phyloP scores from a whole-genome alignment of 1,139 yeast genomes.

The Suhomyces kunorum region DNA sequence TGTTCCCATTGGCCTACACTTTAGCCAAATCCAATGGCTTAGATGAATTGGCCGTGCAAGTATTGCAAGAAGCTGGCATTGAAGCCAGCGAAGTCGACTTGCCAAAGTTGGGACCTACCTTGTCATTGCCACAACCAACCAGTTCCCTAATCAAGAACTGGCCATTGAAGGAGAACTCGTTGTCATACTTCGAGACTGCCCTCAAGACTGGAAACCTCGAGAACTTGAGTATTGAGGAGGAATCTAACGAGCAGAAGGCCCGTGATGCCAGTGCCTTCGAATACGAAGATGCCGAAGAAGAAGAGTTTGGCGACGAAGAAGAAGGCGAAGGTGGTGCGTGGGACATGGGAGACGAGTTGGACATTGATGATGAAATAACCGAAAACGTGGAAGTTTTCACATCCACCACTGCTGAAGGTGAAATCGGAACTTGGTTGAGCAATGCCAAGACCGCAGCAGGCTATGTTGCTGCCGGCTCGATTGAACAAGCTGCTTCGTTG shows the following conservation, averaged over 20 bases:
- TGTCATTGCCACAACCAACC: constrained; percentile 47
- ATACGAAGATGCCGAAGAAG: constrained; percentile 34
- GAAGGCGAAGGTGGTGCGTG: constrained; percentile 62
- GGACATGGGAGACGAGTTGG: constrained; percentile 52
- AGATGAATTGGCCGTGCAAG: constrained; percentile 68
- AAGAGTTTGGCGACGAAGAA: constrained; percentile 45
- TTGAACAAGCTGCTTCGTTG: constrained; percentile 92
- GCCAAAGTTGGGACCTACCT: constrained; percentile 53
- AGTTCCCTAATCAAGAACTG: constrained; percentile 59
- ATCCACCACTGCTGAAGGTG: constrained; percentile 45
- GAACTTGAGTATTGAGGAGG: constrained; percentile 55
- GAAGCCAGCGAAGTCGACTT: constrained; percentile 65
- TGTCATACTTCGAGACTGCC: constrained; percentile 85
- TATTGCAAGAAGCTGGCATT: constrained; percentile 69
- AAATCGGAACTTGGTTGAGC: constrained; percentile 80
- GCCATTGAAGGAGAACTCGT: constrained; percentile 77
- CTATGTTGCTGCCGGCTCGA: constrained; percentile 93
- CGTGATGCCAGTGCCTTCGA: constrained; percentile 19
- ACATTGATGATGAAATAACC: constrained; percentile 41
- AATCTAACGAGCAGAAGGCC: constrained; percentile 21
- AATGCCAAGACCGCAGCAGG: constrained; percentile 91
- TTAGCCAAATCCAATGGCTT: constrained; percentile 88
- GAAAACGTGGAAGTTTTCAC: constrained; percentile 34
- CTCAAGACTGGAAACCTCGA: constrained; percentile 73
- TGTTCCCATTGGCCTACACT: constrained; percentile 88